Percentiles rank a stretch among this genome's conserved stretches.
These are phyloP conservation scores for Scalesia atractyloides DNA, from an alignment of 129 eudicot species.

Conservation along the genomic window DNA sequence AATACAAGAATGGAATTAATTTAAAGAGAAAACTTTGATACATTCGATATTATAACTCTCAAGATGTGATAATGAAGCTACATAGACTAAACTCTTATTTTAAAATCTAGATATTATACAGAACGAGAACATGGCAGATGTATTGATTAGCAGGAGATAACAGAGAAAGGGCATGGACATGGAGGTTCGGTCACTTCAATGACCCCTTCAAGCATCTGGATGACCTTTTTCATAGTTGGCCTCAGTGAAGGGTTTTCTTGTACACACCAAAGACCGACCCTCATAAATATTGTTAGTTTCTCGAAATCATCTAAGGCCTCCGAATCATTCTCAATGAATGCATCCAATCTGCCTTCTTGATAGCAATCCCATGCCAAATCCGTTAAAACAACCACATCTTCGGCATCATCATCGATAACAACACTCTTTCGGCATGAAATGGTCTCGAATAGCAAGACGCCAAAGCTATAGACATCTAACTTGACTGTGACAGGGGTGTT, in stretches of 20 bases:
- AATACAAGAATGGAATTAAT: background rate
- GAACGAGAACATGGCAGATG: background rate
- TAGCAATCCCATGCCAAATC: slow-evolving; percentile 62
- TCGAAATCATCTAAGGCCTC: slow-evolving; percentile 17
- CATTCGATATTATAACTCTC: background rate
- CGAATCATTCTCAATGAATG: slow-evolving; percentile 36
- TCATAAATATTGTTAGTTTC: slow-evolving; percentile 37
- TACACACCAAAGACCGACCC: slow-evolving; percentile 56
- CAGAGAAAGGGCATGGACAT: slow-evolving; percentile 21
- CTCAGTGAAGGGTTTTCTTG: slow-evolving; percentile 47
- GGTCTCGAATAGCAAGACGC: slow-evolving; percentile 54
- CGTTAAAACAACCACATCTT: slow-evolving; percentile 33
- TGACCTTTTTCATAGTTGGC: slow-evolving; percentile 46
- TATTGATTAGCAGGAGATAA: background rate
- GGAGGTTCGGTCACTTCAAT: slow-evolving; percentile 43
- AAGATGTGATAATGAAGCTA: background rate
- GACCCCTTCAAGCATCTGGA: slow-evolving; percentile 57
- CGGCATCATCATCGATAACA: slow-evolving; percentile 23
- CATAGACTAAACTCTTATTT: background rate
- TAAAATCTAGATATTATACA: background rate
- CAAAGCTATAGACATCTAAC: slow-evolving; percentile 65
- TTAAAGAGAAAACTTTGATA: background rate
- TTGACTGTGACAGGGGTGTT: slow-evolving; percentile 39
- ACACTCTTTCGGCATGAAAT: slow-evolving; percentile 43
- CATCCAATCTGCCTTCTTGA: slow-evolving; percentile 31